Percentiles rank a stretch among this genome's conserved stretches.
phyloP scores from a whole-genome alignment of 2,329 filamentous ascomycete species.

The Pseudopithomyces chartarum region DNA sequence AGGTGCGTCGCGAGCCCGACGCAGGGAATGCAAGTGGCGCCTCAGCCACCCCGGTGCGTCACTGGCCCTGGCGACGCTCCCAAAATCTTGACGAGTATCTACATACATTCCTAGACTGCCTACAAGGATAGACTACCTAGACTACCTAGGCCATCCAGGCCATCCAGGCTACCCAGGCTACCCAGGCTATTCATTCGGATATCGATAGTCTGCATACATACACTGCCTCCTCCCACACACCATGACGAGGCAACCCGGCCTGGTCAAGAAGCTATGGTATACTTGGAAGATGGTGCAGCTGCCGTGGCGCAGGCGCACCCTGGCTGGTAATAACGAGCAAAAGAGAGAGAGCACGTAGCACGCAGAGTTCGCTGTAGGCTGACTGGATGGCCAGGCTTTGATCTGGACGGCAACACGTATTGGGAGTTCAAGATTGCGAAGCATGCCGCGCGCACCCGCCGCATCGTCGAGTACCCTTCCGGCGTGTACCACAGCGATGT shows the following conservation, averaged over 20 bases:
- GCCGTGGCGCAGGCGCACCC: slow-evolving; percentile 65
- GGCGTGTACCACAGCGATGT: slow-evolving; percentile 63
- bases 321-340: slow-evolving; percentile 56
- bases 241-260: slow-evolving; percentile 46
- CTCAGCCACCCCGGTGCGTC: slow-evolving; percentile 35
- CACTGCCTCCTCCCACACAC: too few relatives aligned
- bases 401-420: slow-evolving; percentile 68
- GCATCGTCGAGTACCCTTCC: slow-evolving; percentile 62
- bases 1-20: too few relatives aligned
- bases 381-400: slow-evolving; percentile 54
- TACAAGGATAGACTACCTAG: too few relatives aligned
- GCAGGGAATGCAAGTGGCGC: slow-evolving; percentile 12
- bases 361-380: not conserved
- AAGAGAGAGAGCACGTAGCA: too few relatives aligned
- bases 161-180: too few relatives aligned
- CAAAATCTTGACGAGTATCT: too few relatives aligned
- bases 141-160: too few relatives aligned
- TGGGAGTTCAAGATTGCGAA: slow-evolving; percentile 68
- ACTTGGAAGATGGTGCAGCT: slow-evolving; percentile 67
- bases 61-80: slow-evolving; percentile 10
- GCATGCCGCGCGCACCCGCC: slow-evolving; percentile 58
- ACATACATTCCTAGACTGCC: too few relatives aligned
- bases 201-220: too few relatives aligned
- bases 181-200: too few relatives aligned
- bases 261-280: slow-evolving; percentile 58